Base-by-base conservation (phyloP, 108 stramenopile genomes). In the Cylindrotheca fusiformis region DNA sequence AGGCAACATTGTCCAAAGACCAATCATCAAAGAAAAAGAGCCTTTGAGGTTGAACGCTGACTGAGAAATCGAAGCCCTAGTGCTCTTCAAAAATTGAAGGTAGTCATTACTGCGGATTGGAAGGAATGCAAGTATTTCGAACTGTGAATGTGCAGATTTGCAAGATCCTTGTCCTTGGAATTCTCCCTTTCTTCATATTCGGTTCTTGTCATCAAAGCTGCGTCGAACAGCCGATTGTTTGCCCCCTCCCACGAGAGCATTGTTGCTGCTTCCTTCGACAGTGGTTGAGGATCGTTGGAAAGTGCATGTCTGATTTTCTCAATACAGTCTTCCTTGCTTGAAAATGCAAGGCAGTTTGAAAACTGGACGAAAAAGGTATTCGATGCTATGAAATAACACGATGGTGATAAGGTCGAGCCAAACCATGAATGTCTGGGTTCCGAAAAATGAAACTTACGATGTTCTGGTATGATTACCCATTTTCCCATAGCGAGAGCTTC, bases 191-290 rank as follows among this genome's bases (percentile, higher is more conserved):
- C 14, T 14, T 41, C 36, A 41, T 10, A 41, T 41, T 41, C 36
- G 6, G 6, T 14, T 41, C 10, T 41, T 41, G 86, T 77, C 33
- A 92, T 73, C 10, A 52, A 32, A 1, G 82, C 72, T 18, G 91
- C 75, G 14, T 81, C 65, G 46, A 80, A 81, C 22, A 97, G 65
- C 0, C 97, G 88, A 17, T 90, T 84, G n/a, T 89, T 96, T 1
- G 97, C 97, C 49, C 93, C 97, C 68, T 93, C 90, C 97, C 97
- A 98, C 0, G 93, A 87, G 31, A 98, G 72, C 24, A 67, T 66
- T 25, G 71, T 55, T 18, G 71, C 61, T 23, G 85, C 76, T 48
- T 84, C 84, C 33, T 71, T 72, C 10, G 90, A 80, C 48, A 97
- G 60, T 23, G 91, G 90, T n/a, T 71, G 30, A 17, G 97, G 97